Base-by-base conservation (phyloP, 73 alveolate genomes). In the Stentor coeruleus region DNA sequence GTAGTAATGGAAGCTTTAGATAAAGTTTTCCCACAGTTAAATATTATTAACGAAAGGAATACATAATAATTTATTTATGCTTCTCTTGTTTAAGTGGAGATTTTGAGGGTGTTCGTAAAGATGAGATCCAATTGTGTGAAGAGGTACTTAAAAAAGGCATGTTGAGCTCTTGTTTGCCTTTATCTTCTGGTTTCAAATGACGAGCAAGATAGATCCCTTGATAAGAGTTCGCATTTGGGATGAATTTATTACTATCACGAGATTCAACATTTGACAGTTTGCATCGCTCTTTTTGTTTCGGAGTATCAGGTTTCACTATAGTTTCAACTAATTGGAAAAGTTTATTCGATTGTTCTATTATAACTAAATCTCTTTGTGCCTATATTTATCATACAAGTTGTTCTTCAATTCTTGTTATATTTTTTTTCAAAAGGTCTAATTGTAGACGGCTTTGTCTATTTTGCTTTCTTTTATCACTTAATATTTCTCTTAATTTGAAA, bases 131-230 rank as follows among this genome's bases (percentile, higher is more conserved):
- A 33, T 66, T 66, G 36, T 66, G 40, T 1, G 37, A 37, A 28
- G 79, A 66, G 1, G n/a, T 26, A 20, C 49, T 28, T 20, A 66
- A 31, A 20, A 66, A 66, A 0, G 79, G 79, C 79, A 66, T 66
- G n/a, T 20, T 66, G 39, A 66, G n/a, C 33, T 66, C 79, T 66
- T 66, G 79, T 33, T 66, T 66, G n/a, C 79, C 79, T 66, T 20
- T 31, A 33, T 66, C 79, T 66, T 66, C 79, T 20, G 39, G 79
- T 40, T 66, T 66, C 33, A 33, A 26, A 1, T 20, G n/a, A 14
- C n/a, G 36, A 33, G 79, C 33, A 37, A 66, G 26, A 33, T 66
- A 66, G 1, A 31, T 11, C 33, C 79, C 79, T 66, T 66, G 79
- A 66, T 49, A 49, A 20, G 28, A 11, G 6, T 20, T 20, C 6